Evolutionary conservation across 2,329 filamentous ascomycete genomes (phyloP), one percentile per base, ranked within the genome.

Genomic region (Alternaria panax): DNA sequence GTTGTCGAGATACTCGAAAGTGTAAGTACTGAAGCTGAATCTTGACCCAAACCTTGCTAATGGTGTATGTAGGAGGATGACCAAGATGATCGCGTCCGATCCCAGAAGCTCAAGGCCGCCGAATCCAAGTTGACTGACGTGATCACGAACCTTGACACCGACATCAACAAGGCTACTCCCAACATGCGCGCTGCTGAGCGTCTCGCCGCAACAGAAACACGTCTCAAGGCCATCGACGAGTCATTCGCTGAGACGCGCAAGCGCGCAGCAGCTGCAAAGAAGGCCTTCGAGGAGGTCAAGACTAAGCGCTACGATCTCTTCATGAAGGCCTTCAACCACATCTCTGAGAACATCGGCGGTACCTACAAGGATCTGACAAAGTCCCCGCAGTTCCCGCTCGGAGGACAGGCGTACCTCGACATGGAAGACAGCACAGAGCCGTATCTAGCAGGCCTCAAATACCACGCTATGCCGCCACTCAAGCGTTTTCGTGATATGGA

Each of bases 401-500:
- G 95, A 69, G 95, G 95, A 8, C 85, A 87, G 72, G 88, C 88
- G 64, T 97, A 97, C 75, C 88, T 99, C 47, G 93, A 97, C 74
- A 93, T 96, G 77, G 93, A 97, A 76, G 94, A 99, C 77, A 92
- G 90, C n/a, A 93, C 97, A 65, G 94, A 96, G 73, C 95, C 95
- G 0, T 99, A 98, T 78, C 87, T 97, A 4, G 92, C 92, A 40
- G 95, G 95, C 30, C 93, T 99, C 80, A 97, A 97, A 75, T 99
- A 99, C 80, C 93, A 98, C 76, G 96, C 95, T 63, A 99, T 98
- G 93, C 95, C 95, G 20, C 95, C 95, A 1, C 87, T 97, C 63
- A 99, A 99, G 82, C 92, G 95, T 45, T 99, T 99, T 86, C 88
- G 95, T 70, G 96, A 99, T 78, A 99, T 99, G 95, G 95, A 99